These are phyloP conservation scores for Ocimum tenuiflorum DNA, from an alignment of 257 asterid genomes.

Conservation along the genomic window DNA sequence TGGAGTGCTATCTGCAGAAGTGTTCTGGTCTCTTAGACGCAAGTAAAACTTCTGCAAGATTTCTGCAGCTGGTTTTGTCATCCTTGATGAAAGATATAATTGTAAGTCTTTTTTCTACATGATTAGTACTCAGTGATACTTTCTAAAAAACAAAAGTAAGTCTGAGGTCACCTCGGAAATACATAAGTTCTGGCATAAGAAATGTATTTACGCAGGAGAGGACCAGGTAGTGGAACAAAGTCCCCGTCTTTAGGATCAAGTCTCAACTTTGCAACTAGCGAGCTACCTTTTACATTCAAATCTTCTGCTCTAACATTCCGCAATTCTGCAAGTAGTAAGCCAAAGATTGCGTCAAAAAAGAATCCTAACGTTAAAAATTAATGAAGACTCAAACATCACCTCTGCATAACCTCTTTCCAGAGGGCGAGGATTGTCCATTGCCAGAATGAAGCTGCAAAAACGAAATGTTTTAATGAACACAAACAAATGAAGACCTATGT, in stretches of 20 bases:
- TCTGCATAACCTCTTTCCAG: conserved; percentile 60
- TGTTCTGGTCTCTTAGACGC: conserved; percentile 63
- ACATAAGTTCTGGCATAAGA: conserved; percentile 86
- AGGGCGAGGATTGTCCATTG: conserved; percentile 55
- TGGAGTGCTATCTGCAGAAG: conserved; percentile 86
- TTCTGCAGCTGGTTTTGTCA: conserved; percentile 91
- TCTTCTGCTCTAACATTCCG: conserved; percentile 37
- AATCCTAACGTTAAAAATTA: conserved; percentile 6
- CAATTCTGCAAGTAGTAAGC: conserved; percentile 41
- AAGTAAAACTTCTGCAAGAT: conserved; percentile 89
- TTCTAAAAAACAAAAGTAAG: conserved; percentile 13
- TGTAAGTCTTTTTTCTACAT: conserved; percentile 13
- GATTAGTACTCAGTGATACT: conserved; percentile 10
- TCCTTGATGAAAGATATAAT: conserved; percentile 41
- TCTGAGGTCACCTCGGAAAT: conserved; percentile 62
- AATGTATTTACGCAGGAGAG: conserved; percentile 89
- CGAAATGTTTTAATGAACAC: conserved; percentile 14
- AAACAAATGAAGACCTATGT: conserved; percentile 16
- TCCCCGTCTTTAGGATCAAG: conserved; percentile 72
- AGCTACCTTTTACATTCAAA: conserved; percentile 36
- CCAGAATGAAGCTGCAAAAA: conserved; percentile 84
- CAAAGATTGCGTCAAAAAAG: conserved; percentile 22
- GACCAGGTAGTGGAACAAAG: conserved; percentile 88
- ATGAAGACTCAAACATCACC: conserved; percentile 38
- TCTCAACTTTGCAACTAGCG: conserved; percentile 71